Conservation (phyloP, 2,329 filamentous ascomycete species). For the Coniochaeta hoffmannii region DNA sequence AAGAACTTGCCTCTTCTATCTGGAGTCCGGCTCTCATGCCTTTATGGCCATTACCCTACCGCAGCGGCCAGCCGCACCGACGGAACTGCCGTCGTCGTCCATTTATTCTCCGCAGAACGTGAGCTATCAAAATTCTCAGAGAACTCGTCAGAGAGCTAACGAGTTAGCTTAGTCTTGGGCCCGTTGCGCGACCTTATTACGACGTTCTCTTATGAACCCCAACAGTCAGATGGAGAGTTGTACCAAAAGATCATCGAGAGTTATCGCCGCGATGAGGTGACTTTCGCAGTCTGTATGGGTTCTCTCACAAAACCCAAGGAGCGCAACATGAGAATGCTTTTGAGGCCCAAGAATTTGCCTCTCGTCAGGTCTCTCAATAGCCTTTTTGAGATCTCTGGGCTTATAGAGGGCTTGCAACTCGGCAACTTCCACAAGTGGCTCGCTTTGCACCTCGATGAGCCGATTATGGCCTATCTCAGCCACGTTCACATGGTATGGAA, state of each 20-base stretch:
- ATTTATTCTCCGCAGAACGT: slow-evolving; percentile 4
- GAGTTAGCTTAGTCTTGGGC: background rate
- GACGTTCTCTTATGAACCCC: background rate
- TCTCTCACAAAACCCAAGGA: background rate
- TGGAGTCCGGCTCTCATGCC: slow-evolving; percentile 4
- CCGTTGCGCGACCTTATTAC: background rate
- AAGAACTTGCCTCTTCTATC: slow-evolving; percentile 7
- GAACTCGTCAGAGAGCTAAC: background rate
- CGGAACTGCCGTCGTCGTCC: slow-evolving; percentile 4
- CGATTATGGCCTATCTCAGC: background rate
- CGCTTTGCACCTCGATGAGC: background rate
- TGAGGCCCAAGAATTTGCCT: background rate
- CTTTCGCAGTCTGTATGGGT: background rate
- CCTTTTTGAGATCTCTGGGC: background rate
- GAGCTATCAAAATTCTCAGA: background rate
- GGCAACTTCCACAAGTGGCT: background rate
- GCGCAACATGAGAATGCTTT: background rate
- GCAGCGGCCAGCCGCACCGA: slow-evolving; percentile 5
- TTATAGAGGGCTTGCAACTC: background rate
- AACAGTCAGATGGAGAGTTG: background rate
- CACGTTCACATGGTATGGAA: background rate
- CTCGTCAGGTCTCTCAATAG: background rate
- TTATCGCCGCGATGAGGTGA: background rate
- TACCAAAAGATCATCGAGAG: background rate
- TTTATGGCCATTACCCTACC: slow-evolving; percentile 7